These are phyloP conservation scores for Apophysomyces trapeziformis DNA, from an alignment of 371 early-diverging fungal species.

Conservation along the genomic window DNA sequence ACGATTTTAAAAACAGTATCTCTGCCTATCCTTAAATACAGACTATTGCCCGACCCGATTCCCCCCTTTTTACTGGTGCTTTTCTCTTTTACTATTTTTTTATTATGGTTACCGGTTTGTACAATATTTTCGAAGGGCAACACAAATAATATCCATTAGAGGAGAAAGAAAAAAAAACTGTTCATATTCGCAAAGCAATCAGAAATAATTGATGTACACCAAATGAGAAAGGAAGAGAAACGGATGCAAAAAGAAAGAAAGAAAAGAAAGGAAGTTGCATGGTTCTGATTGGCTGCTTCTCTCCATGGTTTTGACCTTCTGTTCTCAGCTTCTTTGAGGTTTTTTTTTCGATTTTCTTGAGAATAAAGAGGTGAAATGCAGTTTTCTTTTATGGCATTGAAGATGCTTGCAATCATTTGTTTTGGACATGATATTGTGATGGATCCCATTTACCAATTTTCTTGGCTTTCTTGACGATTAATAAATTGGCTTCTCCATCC, in stretches of 20 bases:
- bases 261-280: background rate
- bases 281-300: background rate
- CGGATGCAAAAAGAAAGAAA: background rate
- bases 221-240: background rate
- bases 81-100: background rate
- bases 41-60: background rate
- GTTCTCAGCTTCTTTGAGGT: too few relatives aligned
- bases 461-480: conserved; percentile 31
- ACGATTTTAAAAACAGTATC: conserved; percentile 50
- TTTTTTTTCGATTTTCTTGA: too few relatives aligned
- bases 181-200: background rate
- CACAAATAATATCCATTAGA: background rate
- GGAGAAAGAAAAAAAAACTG: background rate
- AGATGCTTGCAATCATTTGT: background rate
- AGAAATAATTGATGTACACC: background rate
- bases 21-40: conserved; percentile 38
- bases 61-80: background rate
- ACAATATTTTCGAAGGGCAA: background rate
- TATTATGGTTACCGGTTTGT: too few relatives aligned
- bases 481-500: conserved; percentile 20
- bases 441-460: conserved; percentile 46
- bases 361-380: background rate
- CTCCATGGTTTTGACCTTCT: background rate
- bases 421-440: conserved; percentile 22
- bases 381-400: background rate